Evolutionary conservation across 805 yeast genomes (phyloP).

Genomic region (Yarrowia sp.): DNA sequence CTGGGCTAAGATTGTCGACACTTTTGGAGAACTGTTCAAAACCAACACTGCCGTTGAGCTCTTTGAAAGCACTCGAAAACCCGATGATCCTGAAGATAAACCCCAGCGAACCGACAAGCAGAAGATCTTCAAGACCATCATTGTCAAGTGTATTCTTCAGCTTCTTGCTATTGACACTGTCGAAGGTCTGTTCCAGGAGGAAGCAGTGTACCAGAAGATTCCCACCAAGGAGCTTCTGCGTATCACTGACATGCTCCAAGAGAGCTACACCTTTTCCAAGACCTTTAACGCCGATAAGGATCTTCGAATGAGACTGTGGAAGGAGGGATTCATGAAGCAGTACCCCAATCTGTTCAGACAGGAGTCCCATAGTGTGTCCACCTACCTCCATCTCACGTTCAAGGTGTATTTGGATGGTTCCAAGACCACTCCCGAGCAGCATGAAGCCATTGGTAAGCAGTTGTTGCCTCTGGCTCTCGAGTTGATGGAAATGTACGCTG

Average conservation of each 20-base stretch:
- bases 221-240: conserved; percentile 64
- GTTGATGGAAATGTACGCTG: conserved; percentile 66
- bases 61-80: conserved; percentile 43
- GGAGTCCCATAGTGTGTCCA: conserved; percentile 87
- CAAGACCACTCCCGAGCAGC: conserved; percentile 43
- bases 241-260: conserved; percentile 58
- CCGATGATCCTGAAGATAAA: conserved; percentile 28
- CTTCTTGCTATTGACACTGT: conserved; percentile 82
- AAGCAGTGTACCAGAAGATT: conserved; percentile 62
- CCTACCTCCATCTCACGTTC: conserved; percentile 76
- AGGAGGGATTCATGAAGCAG: conserved; percentile 87
- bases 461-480: conserved; percentile 67
- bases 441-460: conserved; percentile 52
- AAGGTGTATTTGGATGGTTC: conserved; percentile 68
- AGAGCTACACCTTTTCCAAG: conserved; percentile 78
- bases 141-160: conserved; percentile 89
- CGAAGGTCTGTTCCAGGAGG: conserved; percentile 70
- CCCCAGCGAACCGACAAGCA: conserved; percentile 40
- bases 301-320: conserved; percentile 82
- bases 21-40: conserved; percentile 68
- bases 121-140: conserved; percentile 64
- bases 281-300: conserved; percentile 86
- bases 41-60: conserved; percentile 84
- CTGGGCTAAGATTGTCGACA: conserved; percentile 69
- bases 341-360: conserved; percentile 89